phyloP scores from a whole-genome alignment of 257 asterid genomes.

The Ophiorrhiza pumila region DNA sequence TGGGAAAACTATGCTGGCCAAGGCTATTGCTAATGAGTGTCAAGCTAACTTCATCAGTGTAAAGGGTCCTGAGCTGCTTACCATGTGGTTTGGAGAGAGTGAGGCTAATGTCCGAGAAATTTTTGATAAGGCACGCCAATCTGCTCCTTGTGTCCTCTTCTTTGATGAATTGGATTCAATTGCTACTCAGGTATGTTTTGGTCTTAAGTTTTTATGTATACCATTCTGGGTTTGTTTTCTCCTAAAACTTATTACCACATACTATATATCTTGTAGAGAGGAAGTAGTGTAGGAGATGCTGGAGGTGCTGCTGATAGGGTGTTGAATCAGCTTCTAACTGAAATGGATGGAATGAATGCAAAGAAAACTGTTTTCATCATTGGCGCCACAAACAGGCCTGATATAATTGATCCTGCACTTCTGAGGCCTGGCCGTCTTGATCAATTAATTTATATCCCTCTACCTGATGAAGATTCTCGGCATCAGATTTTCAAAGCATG shows the following conservation, averaged over 20 bases:
- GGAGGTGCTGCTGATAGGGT: slow-evolving; percentile 97
- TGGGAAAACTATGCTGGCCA: slow-evolving; percentile 84
- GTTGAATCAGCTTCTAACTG: slow-evolving; percentile 83
- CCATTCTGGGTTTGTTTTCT: not conserved
- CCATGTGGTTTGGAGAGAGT: slow-evolving; percentile 99
- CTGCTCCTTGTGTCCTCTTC: slow-evolving; percentile 95
- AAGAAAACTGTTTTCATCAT: slow-evolving; percentile 87
- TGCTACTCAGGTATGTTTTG: slow-evolving; percentile 74
- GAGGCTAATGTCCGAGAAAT: slow-evolving; percentile 92
- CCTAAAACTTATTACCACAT: not conserved
- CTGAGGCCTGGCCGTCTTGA: slow-evolving; percentile 89
- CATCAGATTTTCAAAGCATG: slow-evolving; percentile 75
- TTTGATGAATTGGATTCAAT: slow-evolving; percentile 90
- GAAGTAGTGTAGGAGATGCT: slow-evolving; percentile 75
- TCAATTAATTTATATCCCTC: slow-evolving; percentile 84
- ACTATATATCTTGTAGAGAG: slow-evolving; percentile 50
- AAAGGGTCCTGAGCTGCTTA: slow-evolving; percentile 89
- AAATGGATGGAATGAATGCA: slow-evolving; percentile 93
- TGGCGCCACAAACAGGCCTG: slow-evolving; percentile 90
- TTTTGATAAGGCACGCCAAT: slow-evolving; percentile 83
- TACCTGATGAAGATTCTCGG: slow-evolving; percentile 87
- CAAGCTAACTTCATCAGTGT: slow-evolving; percentile 90
- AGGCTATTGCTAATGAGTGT: slow-evolving; percentile 92
- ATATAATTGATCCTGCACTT: slow-evolving; percentile 88
- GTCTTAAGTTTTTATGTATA: not conserved